Evolutionary conservation across 1,284 basidiomycete species (phyloP).

Genomic region (Thelephora terrestris): DNA sequence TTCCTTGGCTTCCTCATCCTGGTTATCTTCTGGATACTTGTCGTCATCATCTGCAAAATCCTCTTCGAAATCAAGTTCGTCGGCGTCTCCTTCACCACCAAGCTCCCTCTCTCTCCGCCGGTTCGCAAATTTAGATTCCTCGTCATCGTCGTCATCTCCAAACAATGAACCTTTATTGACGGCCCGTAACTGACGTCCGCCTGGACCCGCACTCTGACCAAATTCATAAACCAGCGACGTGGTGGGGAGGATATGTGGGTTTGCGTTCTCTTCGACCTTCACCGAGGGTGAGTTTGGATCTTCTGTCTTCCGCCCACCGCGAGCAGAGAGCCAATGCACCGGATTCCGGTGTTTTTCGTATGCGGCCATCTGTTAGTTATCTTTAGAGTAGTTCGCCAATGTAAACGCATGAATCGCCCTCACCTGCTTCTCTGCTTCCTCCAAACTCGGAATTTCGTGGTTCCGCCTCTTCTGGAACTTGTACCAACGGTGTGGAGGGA

Average conservation of each 20-base stretch:
- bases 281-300: neutral
- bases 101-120: constrained; percentile 42
- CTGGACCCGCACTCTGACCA: constrained; percentile 51
- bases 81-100: constrained; percentile 64
- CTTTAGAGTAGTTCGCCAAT: neutral
- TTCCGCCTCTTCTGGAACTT: constrained; percentile 79
- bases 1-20: constrained; percentile 81
- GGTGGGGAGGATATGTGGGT: constrained; percentile 16
- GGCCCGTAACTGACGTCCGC: constrained; percentile 48
- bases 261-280: neutral
- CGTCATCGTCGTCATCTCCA: constrained; percentile 52
- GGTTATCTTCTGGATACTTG: constrained; percentile 54
- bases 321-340: constrained; percentile 42
- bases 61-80: constrained; percentile 77
- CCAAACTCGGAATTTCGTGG: constrained; percentile 54
- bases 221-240: constrained; percentile 38
- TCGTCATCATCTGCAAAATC: constrained; percentile 86
- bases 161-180: constrained; percentile 56
- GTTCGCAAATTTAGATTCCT: constrained; percentile 38
- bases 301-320: neutral
- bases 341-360: constrained; percentile 62
- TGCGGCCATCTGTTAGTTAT: constrained; percentile 31
- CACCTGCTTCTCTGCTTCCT: constrained; percentile 70
- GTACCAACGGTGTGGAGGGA: constrained; percentile 82
- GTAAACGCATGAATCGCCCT: constrained; percentile 13